These are phyloP conservation scores for Aureobasidium sp. DNA, from an alignment of 2,329 filamentous ascomycete species.

Conservation along the genomic window DNA sequence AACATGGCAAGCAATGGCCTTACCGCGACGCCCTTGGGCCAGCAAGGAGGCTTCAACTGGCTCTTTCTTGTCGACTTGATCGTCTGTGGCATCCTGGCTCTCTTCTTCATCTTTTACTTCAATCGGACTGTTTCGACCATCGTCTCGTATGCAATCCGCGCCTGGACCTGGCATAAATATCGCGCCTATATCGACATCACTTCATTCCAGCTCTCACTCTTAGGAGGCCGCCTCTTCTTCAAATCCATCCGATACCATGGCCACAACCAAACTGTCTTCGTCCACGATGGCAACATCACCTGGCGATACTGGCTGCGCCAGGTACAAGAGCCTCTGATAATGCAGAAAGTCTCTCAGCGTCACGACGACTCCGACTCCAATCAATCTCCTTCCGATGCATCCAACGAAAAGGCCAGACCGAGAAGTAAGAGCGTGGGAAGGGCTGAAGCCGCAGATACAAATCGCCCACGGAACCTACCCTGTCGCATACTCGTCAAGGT, in stretches of 20 bases:
- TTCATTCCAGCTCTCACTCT: slow-evolving; percentile 84
- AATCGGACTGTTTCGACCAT: slow-evolving; percentile 86
- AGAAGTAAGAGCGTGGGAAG: slow-evolving; percentile 33
- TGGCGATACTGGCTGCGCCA: slow-evolving; percentile 92
- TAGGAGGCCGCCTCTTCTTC: slow-evolving; percentile 91
- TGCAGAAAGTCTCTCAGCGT: neutral
- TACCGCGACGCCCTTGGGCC: slow-evolving; percentile 35
- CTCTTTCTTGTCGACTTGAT: slow-evolving; percentile 73
- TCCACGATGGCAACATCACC: slow-evolving; percentile 88
- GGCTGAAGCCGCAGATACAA: slow-evolving; percentile 33
- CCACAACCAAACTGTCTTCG: slow-evolving; percentile 84
- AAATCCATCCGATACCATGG: slow-evolving; percentile 90
- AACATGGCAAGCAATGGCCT: slow-evolving; percentile 24
- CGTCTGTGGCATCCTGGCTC: slow-evolving; percentile 64
- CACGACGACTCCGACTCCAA: neutral
- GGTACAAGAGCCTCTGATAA: slow-evolving; percentile 63
- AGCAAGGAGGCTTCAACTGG: slow-evolving; percentile 39
- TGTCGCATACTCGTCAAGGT: slow-evolving; percentile 75
- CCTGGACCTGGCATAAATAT: slow-evolving; percentile 88
- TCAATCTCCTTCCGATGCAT: neutral
- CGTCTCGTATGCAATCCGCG: slow-evolving; percentile 73
- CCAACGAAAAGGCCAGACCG: slow-evolving; percentile 15
- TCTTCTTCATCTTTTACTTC: slow-evolving; percentile 98
- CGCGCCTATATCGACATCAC: slow-evolving; percentile 86
- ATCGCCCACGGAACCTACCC: slow-evolving; percentile 47